These are phyloP conservation scores for Diplotaxis tenuifolia DNA, from an alignment of 345 rosid genomes.

Conservation along the genomic window DNA sequence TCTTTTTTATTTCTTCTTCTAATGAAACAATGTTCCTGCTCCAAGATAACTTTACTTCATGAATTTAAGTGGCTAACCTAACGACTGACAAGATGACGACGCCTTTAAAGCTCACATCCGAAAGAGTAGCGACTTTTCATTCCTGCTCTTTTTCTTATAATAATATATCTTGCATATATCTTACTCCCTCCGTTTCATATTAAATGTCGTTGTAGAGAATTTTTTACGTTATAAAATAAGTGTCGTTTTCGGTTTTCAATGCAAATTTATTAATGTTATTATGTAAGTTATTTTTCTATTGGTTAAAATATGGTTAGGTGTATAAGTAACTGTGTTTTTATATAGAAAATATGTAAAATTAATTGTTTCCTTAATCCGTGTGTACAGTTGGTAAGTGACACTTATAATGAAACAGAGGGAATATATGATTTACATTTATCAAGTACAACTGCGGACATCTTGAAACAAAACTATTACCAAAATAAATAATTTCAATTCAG, in stretches of 20 bases:
- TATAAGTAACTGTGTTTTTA: no score
- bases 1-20: not conserved
- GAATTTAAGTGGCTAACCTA: slow-evolving; percentile 20
- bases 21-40: not conserved
- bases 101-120: not conserved
- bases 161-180: not conserved
- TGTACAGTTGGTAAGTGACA: no score
- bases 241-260: no score
- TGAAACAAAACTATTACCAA: not conserved
- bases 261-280: no score
- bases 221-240: no score
- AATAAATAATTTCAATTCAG: not conserved
- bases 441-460: not conserved
- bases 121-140: not conserved
- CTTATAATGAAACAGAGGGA: no score
- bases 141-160: not conserved
- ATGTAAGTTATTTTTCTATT: no score
- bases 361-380: no score
- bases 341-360: no score
- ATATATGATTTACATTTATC: not conserved
- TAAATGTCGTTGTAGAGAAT: no score
- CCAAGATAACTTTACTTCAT: not conserved
- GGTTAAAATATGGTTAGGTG: no score
- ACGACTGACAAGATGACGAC: slow-evolving; percentile 19
- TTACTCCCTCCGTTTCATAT: no score